Evolutionary conservation across 768 basidiomycete species (phyloP), one percentile per base, ranked within the genome.

Genomic region (Leucosporidium yakuticum): DNA sequence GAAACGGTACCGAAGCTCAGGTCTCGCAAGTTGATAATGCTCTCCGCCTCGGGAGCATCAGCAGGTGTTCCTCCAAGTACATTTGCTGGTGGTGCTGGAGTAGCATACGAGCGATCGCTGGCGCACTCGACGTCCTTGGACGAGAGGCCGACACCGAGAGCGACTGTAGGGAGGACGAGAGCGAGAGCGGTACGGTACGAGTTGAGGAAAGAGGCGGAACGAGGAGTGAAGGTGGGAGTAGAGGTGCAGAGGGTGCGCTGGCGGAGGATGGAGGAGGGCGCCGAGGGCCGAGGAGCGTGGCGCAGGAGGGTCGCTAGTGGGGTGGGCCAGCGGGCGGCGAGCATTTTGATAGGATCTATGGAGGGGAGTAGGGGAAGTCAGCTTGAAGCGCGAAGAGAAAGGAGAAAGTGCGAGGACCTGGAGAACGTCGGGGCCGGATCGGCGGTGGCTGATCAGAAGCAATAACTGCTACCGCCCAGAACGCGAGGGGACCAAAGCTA

Each of bases 1-100:
- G 87, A 85, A 0, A 89, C 86, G 7, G 91, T 90, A 17, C 95
- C 95, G 77, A 97, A 97, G 0, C 86, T 82, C 32, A 98, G 84
- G 73, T 95, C 88, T 75, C 88, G 88, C 25, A 85, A 65, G 63
- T 86, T 89, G n/a, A 96, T 81, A 0, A 85, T 83, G 29, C 67
- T 69, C 62, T 69, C 60, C 8, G 73, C 62, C 32, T 65, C 60
- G n/a, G 60, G 31, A 34, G 51, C 49, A 21, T 11, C 65, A 9
- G 20, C 51, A 20, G 5, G 27, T 0, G 4, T 19, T 5, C 21
- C 5, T 34, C 1, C 19, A n/a, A n/a, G n/a, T n/a, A 27, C 44
- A 3, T 2, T 19, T 4, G 57, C 44, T 17, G 44, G 21, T 1
- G 36, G 58, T 21, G 60, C 59, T 4, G 29, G 36, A 11, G 4